phyloP scores from a whole-genome alignment of 768 basidiomycete species.

The Xerocomellus amylosporus region DNA sequence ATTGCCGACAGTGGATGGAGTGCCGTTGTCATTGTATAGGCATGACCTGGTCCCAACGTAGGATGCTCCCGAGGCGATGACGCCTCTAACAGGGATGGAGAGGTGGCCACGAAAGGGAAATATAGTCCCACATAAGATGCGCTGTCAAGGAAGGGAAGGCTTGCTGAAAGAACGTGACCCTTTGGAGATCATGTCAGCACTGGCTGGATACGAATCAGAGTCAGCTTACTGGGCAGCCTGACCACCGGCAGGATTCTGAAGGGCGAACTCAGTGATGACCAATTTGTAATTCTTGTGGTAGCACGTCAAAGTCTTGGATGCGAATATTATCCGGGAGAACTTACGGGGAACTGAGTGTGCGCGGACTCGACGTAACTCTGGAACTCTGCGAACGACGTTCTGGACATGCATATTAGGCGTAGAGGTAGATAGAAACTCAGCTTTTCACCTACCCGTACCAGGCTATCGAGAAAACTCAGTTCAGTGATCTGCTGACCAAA shows the following conservation, averaged over 20 bases:
- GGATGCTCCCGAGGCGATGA: constrained; percentile 9
- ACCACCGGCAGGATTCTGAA: constrained; percentile 30
- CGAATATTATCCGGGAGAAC: not conserved
- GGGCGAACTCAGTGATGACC: constrained; percentile 35
- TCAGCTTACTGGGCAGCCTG: constrained; percentile 29
- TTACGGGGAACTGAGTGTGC: constrained; percentile 29
- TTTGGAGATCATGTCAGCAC: constrained; percentile 10
- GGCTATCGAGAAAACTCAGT: constrained; percentile 6
- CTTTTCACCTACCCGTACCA: constrained; percentile 28
- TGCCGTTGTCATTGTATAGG: constrained; percentile 33
- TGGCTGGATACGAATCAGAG: not conserved
- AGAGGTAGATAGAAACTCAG: not conserved
- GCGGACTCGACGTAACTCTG: constrained; percentile 27
- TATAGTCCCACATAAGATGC: constrained; percentile 33
- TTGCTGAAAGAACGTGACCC: constrained; percentile 33
- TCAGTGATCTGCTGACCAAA: not conserved
- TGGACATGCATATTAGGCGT: constrained; percentile 11
- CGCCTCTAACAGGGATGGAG: constrained; percentile 24
- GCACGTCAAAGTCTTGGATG: constrained; percentile 2
- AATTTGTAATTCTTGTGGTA: constrained; percentile 19
- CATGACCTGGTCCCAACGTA: constrained; percentile 31
- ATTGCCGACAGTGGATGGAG: constrained; percentile 24
- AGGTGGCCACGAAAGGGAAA: constrained; percentile 37
- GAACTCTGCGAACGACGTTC: constrained; percentile 29
- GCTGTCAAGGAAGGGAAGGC: constrained; percentile 35